phyloP scores from a whole-genome alignment of 192 early-diverging fungal species.

The Tieghemiomyces parasiticus region DNA sequence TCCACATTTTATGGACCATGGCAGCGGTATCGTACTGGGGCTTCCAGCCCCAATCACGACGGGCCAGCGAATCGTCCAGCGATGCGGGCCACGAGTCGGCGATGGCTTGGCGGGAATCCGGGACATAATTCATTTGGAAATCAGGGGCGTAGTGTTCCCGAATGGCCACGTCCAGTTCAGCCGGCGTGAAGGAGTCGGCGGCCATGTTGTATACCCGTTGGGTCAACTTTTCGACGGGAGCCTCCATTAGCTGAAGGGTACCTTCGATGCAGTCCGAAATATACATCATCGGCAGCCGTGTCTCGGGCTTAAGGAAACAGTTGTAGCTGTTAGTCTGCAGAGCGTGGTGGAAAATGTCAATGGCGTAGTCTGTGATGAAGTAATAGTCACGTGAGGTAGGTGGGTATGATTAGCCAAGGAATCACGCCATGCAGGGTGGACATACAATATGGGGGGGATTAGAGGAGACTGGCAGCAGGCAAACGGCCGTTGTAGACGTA shows the following conservation, averaged over 20 bases:
- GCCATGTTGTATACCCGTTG: constrained; percentile 48
- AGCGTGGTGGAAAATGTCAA: constrained; percentile 52
- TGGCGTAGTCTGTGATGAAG: constrained; percentile 41
- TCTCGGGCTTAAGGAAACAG: constrained; percentile 39
- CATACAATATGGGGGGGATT: too few relatives aligned
- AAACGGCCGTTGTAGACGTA: too few relatives aligned
- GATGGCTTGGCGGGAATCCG: constrained; percentile 47
- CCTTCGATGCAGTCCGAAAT: constrained; percentile 47
- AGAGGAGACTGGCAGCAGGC: too few relatives aligned
- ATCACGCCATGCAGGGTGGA: too few relatives aligned
- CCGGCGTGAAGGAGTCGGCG: constrained; percentile 41
- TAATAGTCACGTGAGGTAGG: too few relatives aligned
- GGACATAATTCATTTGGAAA: constrained; percentile 39
- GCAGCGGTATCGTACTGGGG: constrained; percentile 34
- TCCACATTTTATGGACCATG: constrained; percentile 39
- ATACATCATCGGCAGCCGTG: constrained; percentile 49
- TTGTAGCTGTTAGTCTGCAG: constrained; percentile 36
- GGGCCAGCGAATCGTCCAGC: constrained; percentile 39
- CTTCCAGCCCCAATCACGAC: constrained; percentile 51
- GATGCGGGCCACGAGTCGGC: constrained; percentile 48
- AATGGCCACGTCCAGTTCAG: constrained; percentile 35
- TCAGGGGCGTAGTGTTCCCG: constrained; percentile 24
- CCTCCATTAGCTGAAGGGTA: constrained; percentile 40
- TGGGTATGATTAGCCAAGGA: too few relatives aligned
- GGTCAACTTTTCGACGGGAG: constrained; percentile 30